Percentiles rank a stretch among this genome's conserved stretches.
Evolutionary conservation across 768 basidiomycete species (phyloP).

Genomic region (Podaxis mareebaensis): DNA sequence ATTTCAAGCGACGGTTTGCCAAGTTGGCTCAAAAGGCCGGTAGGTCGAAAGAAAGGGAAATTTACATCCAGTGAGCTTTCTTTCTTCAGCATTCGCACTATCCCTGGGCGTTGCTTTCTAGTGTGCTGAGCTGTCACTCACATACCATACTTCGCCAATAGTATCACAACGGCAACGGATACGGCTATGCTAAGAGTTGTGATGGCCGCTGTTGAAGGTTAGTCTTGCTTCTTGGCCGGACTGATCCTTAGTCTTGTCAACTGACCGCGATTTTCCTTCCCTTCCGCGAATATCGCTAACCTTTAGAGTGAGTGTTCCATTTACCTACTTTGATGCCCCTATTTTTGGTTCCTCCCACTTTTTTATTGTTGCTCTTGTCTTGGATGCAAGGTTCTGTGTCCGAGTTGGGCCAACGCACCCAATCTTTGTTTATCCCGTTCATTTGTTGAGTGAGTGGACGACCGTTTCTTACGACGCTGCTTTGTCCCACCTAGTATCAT

Average conservation of each 20-base stretch:
- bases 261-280: conserved; percentile 37
- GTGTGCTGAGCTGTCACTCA: conserved; percentile 10
- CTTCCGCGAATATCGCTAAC: conserved; percentile 19
- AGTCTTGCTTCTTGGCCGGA: conserved; percentile 26
- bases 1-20: conserved; percentile 86
- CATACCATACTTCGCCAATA: conserved; percentile 27
- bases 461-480: conserved; percentile 32
- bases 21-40: conserved; percentile 84
- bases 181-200: conserved; percentile 86
- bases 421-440: neutral
- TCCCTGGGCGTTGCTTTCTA: neutral
- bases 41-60: conserved; percentile 82
- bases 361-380: conserved; percentile 19
- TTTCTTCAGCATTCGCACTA: neutral
- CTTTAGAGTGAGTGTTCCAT: conserved; percentile 16
- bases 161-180: conserved; percentile 89
- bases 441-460: conserved; percentile 16
- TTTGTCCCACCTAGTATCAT: conserved; percentile 54
- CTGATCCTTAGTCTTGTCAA: conserved; percentile 35
- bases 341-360: conserved; percentile 23
- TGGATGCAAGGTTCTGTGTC: neutral
- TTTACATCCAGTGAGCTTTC: conserved; percentile 84
- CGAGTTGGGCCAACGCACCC: neutral
- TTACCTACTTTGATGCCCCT: conserved; percentile 22
- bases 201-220: conserved; percentile 96